phyloP scores from a whole-genome alignment of 106 monocot species.

The Dioscorea zingiberensis region DNA sequence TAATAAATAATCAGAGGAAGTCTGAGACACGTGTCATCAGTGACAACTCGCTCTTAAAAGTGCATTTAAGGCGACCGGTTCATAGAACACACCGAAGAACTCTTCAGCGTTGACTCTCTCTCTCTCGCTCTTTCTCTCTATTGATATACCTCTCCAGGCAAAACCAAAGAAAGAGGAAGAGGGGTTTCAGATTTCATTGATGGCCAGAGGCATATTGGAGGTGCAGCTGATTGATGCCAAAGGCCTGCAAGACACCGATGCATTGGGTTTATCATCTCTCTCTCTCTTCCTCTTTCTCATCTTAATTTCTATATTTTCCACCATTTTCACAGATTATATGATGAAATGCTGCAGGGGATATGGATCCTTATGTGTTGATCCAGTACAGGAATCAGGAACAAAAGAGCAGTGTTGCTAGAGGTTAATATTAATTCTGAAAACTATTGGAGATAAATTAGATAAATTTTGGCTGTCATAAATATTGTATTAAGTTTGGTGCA shows the following conservation, averaged over 20 bases:
- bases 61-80: neutral
- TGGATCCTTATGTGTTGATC: constrained; percentile 16
- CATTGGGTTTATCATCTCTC: neutral
- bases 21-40: neutral
- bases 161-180: neutral
- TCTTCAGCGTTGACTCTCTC: neutral
- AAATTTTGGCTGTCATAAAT: neutral
- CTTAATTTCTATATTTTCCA: neutral
- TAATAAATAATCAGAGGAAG: neutral
- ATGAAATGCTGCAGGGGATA: neutral
- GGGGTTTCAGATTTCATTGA: neutral
- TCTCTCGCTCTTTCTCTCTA: neutral
- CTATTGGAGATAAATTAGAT: neutral
- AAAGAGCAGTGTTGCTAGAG: constrained; percentile 15
- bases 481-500: constrained; percentile 17
- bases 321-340: neutral
- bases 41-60: neutral
- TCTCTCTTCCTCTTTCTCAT: neutral
- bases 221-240: constrained; percentile 6
- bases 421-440: constrained; percentile 1
- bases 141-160: neutral
- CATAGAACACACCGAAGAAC: neutral
- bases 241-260: constrained; percentile 6
- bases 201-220: constrained; percentile 10
- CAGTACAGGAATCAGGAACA: constrained; percentile 9